Evolutionary conservation across 2,329 filamentous ascomycete genomes (phyloP).

Genomic region (Fusarium algeriense): DNA sequence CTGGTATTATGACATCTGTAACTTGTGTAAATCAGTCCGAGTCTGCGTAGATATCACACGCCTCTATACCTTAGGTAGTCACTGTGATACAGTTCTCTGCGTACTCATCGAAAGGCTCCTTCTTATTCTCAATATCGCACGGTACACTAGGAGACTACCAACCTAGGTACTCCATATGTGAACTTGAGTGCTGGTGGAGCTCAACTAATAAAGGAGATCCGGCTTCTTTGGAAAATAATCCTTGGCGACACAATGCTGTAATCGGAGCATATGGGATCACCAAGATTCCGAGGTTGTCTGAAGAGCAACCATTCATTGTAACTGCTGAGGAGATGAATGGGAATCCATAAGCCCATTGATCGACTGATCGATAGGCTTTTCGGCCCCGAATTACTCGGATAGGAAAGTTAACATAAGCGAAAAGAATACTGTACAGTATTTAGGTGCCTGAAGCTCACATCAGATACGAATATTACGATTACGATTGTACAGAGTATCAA

Average conservation of each 20-base stretch:
- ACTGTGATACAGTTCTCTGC: no score
- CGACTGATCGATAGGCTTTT: slow-evolving; percentile 21
- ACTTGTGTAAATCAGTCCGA: neutral
- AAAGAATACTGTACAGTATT: neutral
- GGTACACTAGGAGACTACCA: no score
- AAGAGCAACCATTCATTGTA: neutral
- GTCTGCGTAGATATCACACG: neutral
- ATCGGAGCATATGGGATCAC: slow-evolving; percentile 36
- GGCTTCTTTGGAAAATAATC: slow-evolving; percentile 38
- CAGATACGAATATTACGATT: slow-evolving; percentile 18
- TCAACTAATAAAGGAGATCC: slow-evolving; percentile 27
- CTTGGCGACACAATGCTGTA: slow-evolving; percentile 17
- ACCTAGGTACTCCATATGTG: no score
- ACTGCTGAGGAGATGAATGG: slow-evolving; percentile 2
- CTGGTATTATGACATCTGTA: neutral
- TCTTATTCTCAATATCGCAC: neutral
- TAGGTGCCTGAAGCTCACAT: neutral
- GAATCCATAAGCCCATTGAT: slow-evolving; percentile 27
- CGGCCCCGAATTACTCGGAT: slow-evolving; percentile 20
- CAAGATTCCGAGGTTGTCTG: slow-evolving; percentile 22
- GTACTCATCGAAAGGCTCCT: neutral
- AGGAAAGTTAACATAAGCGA: slow-evolving; percentile 21
- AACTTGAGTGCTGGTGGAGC: slow-evolving; percentile 11
- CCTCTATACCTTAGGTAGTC: neutral
- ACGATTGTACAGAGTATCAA: neutral